Base-by-base conservation (phyloP, 1,139 yeast genomes). In the Pichia sp. region DNA sequence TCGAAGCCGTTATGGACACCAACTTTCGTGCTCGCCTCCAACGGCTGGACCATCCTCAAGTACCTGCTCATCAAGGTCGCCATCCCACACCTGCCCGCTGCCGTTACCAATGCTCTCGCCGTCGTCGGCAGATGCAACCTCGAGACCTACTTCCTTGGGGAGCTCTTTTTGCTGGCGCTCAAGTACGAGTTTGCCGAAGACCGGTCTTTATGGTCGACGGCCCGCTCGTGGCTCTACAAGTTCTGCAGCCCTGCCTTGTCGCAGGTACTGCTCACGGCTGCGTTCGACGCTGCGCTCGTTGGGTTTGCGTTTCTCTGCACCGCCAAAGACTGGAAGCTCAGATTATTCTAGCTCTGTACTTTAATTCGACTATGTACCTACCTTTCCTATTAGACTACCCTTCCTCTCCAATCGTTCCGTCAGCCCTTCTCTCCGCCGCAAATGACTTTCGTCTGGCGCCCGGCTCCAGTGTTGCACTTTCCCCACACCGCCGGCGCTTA, bases 1-100 rank as follows among this genome's bases (percentile, higher is more conserved):
- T 36, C 40, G 7, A 36, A 36, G 40, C 40, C 40, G 15, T 13
- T 36, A 13, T 72, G 75, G 75, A 67, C 73, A 2, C 72, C 73
- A 11, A 58, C 71, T 19, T 72, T 66, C 54, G 65, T 69, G 3
- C 56, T 70, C 63, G 50, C 59, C 66, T 13, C 53, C 48, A n/a
- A 47, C 15, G 54, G 54, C 13, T 47, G 42, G 47, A 47, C 16
- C n/a, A 47, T 51, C 8, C n/a, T 51, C 11, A 51, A 47, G 16
- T 51, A 47, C 30, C 15, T 47, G n/a, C n/a, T 47, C 5, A 42
- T 61, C 6, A 55, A 56, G 30, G 47, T 49, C 8, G 23, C 50
- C 1, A 29, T 63, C 29, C 70, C 71, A 1, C 62, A 61, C 47
- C 49, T 68, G 29, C 73, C 73, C 5, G 34, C 30, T 1, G 32